These are phyloP conservation scores for Lepidium africanum DNA, from an alignment of 345 rosid species.

Conservation along the genomic window DNA sequence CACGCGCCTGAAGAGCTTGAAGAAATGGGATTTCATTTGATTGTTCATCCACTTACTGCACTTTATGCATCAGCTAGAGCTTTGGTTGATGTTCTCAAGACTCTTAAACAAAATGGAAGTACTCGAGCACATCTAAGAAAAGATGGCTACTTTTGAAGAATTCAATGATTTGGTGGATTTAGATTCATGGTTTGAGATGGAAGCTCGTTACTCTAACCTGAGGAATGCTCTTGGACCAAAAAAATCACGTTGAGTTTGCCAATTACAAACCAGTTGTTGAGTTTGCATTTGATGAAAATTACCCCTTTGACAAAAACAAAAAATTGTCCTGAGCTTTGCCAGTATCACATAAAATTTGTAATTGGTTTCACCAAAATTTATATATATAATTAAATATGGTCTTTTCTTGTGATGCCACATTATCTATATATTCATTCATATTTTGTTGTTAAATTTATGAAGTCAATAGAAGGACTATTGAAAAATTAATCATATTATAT, in stretches of 20 bases:
- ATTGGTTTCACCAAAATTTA: too few relatives aligned
- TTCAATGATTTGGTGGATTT: slow-evolving; percentile 37
- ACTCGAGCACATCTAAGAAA: slow-evolving; percentile 33
- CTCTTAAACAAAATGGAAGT: slow-evolving; percentile 35
- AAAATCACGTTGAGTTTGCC: background rate
- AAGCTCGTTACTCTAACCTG: slow-evolving; percentile 29
- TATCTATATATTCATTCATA: too few relatives aligned
- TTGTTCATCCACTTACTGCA: slow-evolving; percentile 21
- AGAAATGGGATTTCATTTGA: slow-evolving; percentile 43
- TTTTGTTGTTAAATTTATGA: too few relatives aligned
- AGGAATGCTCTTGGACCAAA: slow-evolving; percentile 25
- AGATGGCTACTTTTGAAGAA: slow-evolving; percentile 41
- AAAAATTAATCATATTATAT: too few relatives aligned
- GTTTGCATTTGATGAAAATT: too few relatives aligned
- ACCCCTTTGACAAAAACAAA: too few relatives aligned
- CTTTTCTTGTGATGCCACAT: too few relatives aligned
- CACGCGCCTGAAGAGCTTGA: slow-evolving; percentile 44
- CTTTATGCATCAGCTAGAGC: slow-evolving; percentile 41
- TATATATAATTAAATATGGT: too few relatives aligned
- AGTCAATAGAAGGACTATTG: too few relatives aligned
- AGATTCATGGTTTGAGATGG: slow-evolving; percentile 40
- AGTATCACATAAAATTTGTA: too few relatives aligned
- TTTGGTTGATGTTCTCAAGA: slow-evolving; percentile 36
- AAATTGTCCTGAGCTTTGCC: too few relatives aligned
- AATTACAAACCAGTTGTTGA: too few relatives aligned